Base-by-base conservation (phyloP, 225 moss, liverwort and hornwort species). In the Bryum argenteum region DNA sequence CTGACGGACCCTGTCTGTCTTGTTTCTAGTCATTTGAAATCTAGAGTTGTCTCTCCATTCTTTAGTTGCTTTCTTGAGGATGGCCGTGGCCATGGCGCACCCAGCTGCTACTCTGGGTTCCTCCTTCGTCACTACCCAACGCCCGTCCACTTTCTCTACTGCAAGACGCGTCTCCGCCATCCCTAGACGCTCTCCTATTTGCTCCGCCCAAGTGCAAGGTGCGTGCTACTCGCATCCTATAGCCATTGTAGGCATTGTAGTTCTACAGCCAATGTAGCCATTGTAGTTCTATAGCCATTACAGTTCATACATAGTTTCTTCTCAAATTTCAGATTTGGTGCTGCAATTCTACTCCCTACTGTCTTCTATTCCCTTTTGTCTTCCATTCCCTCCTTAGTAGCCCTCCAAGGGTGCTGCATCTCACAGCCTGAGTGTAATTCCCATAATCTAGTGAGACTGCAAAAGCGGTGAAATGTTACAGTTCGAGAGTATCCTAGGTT, bases 171-270 rank as follows among this genome's bases (percentile, higher is more conserved):
- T 59, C 6, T 66, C 53, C 20, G 21, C 66, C 55, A 61, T 56
- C 52, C 22, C 45, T 38, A 70, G 70, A 59, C 61, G 76, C 18
- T 17, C 73, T 57, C 56, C 52, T 18, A 28, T 79, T 41, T 63
- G 70, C 82, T 54, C 58, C 18, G 79, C 70, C 15, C 85, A 85
- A 70, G 71, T 79, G 76, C 73, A 79, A 79, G 76, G 85, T 85
- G 67, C 48, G 75, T 55, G 40, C 13, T 10, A 17, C 33, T 18
- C 6, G 57, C 66, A 50, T 69, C 7, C 5, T 33, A 4, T 33
- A 33, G 33, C 33, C 33, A 33, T 5, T 33, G 33, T 33, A 33
- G 33, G 5, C 7, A 3, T 33, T 4, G 2, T 33, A 33, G 33
- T 33, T 33, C 33, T 33, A 33, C 28, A 28, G 33, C 33, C 33